phyloP scores from a whole-genome alignment of 1,284 basidiomycete species.

The Naganishia sp. region DNA sequence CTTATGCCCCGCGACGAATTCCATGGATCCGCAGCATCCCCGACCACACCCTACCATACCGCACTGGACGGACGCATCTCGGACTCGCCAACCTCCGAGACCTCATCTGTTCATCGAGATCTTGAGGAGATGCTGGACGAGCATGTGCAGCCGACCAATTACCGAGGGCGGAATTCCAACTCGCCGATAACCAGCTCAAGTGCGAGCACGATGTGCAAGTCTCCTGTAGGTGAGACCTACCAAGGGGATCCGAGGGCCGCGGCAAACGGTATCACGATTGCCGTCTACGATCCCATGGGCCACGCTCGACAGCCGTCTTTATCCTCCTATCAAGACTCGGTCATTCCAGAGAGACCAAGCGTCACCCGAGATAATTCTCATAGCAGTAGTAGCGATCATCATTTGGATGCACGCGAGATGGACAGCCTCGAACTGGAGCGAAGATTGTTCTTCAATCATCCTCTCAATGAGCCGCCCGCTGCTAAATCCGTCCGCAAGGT shows the following conservation, averaged over 20 bases:
- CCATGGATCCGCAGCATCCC: slow-evolving; percentile 2
- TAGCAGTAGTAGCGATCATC: slow-evolving; percentile 11
- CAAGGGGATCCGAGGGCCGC: neutral
- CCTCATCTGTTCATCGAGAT: neutral
- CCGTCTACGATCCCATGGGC: slow-evolving; percentile 18
- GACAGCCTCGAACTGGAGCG: slow-evolving; percentile 23
- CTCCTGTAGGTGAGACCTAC: neutral
- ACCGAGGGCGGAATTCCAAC: slow-evolving; percentile 11
- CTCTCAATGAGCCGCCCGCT: neutral
- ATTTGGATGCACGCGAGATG: slow-evolving; percentile 4
- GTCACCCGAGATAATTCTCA: slow-evolving; percentile 5
- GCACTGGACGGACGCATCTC: slow-evolving; percentile 11
- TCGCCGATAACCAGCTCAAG: slow-evolving; percentile 12
- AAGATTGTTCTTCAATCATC: slow-evolving; percentile 14
- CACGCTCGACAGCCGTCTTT: slow-evolving; percentile 23
- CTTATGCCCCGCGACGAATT: neutral
- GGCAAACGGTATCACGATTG: slow-evolving; percentile 13
- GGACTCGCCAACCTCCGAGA: slow-evolving; percentile 5
- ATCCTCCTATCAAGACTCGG: slow-evolving; percentile 12
- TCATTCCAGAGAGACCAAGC: neutral
- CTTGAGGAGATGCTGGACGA: slow-evolving; percentile 3
- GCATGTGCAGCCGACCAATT: neutral
- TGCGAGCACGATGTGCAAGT: neutral
- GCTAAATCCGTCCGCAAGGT: slow-evolving; percentile 26
- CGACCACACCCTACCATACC: slow-evolving; percentile 15